A percentile compares a stretch with the other conserved stretches of the same genome.
Conservation (phyloP, 1,284 basidiomycete species). For the Heliocybe sulcata region DNA sequence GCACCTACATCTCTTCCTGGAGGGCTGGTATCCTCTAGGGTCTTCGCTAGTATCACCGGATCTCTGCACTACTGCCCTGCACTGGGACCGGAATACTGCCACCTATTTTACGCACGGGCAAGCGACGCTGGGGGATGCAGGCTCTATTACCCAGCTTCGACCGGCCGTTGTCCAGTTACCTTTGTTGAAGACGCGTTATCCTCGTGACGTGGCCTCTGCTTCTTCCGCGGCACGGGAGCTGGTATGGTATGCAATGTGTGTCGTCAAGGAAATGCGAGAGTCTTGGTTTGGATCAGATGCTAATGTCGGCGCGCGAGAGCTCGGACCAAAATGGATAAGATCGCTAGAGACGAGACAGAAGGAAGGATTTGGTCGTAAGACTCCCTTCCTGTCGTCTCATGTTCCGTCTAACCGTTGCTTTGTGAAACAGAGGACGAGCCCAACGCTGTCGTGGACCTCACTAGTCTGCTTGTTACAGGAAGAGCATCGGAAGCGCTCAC, state of each 20-base stretch:
- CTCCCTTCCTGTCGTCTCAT: constrained; percentile 4
- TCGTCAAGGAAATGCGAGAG: constrained; percentile 61
- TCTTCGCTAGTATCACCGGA: constrained; percentile 34
- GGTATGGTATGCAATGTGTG: constrained; percentile 59
- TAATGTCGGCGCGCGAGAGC: constrained; percentile 55
- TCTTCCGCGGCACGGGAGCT: constrained; percentile 68
- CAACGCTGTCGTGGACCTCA: constrained; percentile 63
- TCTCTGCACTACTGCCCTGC: constrained; percentile 33
- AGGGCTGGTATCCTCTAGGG: constrained; percentile 78
- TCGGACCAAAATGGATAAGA: constrained; percentile 68
- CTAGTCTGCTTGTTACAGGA: constrained; percentile 63
- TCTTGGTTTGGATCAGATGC: constrained; percentile 67
- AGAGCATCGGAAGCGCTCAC: constrained; percentile 55
- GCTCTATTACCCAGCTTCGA: constrained; percentile 16
- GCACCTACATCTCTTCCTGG: constrained; percentile 57
- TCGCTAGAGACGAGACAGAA: constrained; percentile 54
- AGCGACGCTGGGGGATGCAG: constrained; percentile 11
- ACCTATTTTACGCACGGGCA: constrained; percentile 24
- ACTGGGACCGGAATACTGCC: constrained; percentile 22
- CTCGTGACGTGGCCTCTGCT: constrained; percentile 61
- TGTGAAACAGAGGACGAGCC: constrained; percentile 41
- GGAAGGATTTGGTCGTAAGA: constrained; percentile 59
- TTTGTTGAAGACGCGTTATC: constrained; percentile 43
- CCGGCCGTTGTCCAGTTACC: constrained; percentile 50
- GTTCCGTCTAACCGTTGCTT: constrained; percentile 9